Evolutionary conservation across 768 basidiomycete species (phyloP).

Genomic region (Pisolithus marmoratus): DNA sequence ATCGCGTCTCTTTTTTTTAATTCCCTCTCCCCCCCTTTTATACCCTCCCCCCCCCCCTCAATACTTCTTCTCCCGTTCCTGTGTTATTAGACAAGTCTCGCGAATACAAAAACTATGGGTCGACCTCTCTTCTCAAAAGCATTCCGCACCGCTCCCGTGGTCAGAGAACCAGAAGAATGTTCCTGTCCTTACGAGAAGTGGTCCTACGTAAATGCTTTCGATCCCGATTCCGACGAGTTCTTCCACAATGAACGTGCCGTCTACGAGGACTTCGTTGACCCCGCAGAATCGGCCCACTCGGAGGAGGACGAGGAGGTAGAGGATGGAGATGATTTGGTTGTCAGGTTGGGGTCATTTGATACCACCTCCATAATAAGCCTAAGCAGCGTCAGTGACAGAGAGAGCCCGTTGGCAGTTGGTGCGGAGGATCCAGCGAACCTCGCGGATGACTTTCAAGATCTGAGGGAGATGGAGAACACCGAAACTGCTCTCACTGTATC

Average conservation of each 20-base stretch:
- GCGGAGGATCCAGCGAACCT: conserved; percentile 38
- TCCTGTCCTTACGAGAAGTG: conserved; percentile 45
- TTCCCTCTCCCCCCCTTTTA: conserved; percentile 8
- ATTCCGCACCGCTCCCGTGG: conserved; percentile 33
- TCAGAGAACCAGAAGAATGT: conserved; percentile 44
- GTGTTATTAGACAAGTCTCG: conserved; percentile 22
- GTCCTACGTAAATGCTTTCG: conserved; percentile 63
- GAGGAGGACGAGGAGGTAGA: conserved; percentile 24
- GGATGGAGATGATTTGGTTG: conserved; percentile 27
- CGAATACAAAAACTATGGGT: conserved; percentile 40
- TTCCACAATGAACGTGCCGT: conserved; percentile 51
- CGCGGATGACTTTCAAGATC: conserved; percentile 29
- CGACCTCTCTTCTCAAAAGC: conserved; percentile 52
- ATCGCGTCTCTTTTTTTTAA: background rate
- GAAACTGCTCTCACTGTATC: conserved; percentile 6
- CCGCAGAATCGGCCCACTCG: conserved; percentile 15
- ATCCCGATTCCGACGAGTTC: conserved; percentile 79
- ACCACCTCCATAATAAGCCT: conserved; percentile 36
- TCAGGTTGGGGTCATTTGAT: conserved; percentile 19
- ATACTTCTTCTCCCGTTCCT: no score
- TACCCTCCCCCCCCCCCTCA: background rate
- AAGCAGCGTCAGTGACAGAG: conserved; percentile 39
- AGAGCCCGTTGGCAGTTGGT: conserved; percentile 44
- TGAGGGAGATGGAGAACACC: conserved; percentile 17
- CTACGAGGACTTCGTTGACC: conserved; percentile 61